Conservation (phyloP, 106 monocot species). For the Allium fistulosum region DNA sequence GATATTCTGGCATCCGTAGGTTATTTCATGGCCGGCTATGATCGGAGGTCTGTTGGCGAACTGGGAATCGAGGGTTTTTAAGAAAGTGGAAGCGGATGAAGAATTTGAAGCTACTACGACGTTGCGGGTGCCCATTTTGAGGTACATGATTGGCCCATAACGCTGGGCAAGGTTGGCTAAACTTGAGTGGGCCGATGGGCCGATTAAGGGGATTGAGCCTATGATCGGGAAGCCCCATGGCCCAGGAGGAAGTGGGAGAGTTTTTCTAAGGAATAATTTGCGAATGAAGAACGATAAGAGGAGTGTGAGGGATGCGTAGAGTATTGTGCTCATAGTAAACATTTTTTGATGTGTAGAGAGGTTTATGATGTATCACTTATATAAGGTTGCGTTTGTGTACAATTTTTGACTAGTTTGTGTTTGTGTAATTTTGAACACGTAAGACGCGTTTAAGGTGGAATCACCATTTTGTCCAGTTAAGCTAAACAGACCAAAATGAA, state of each 20-base stretch:
- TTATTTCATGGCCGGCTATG: constrained; percentile 16
- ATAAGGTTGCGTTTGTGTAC: too few species aligned
- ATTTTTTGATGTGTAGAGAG: too few species aligned
- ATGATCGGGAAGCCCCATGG: constrained; percentile 34
- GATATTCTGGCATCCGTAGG: constrained; percentile 27
- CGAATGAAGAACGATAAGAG: too few species aligned
- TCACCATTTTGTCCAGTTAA: too few species aligned
- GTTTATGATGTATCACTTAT: too few species aligned
- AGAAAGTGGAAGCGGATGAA: constrained; percentile 14
- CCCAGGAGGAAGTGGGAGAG: constrained; percentile 24
- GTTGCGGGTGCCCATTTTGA: constrained; percentile 24
- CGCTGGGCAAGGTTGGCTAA: constrained; percentile 12
- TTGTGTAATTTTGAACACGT: too few species aligned
- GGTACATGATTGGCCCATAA: constrained; percentile 32
- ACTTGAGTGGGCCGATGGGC: constrained; percentile 22
- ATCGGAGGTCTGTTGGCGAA: constrained; percentile 24
- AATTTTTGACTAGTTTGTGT: too few species aligned
- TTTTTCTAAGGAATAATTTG: too few species aligned
- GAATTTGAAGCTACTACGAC: constrained; percentile 25
- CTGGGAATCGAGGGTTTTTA: constrained; percentile 26
- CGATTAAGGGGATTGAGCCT: constrained; percentile 35
- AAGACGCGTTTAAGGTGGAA: too few species aligned
- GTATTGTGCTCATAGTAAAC: too few species aligned
- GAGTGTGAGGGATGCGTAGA: too few species aligned
- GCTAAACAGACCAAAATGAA: too few species aligned